Evolutionary conservation across 176 grass and related monocot species (phyloP).

Genomic region (Panicum miliaceum): DNA sequence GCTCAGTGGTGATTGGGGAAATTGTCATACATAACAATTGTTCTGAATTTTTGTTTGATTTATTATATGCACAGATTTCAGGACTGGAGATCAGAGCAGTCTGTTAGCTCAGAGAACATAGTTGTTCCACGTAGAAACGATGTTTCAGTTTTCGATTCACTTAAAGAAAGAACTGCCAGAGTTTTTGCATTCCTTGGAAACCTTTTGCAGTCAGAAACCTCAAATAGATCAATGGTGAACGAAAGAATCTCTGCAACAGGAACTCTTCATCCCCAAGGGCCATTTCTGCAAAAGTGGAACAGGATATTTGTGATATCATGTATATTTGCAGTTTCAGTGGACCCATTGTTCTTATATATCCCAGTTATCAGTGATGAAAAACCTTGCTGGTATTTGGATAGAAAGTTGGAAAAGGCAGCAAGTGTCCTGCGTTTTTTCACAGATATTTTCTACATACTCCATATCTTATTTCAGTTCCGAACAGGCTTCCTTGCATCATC

Average conservation of each 20-base stretch:
- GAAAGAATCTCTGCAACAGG: constrained; percentile 46
- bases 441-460: constrained; percentile 90
- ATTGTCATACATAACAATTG: not conserved
- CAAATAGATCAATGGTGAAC: constrained; percentile 47
- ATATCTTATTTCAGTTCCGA: constrained; percentile 89
- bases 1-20: not conserved
- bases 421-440: constrained; percentile 75
- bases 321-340: constrained; percentile 83
- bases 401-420: constrained; percentile 64
- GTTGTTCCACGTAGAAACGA: constrained; percentile 50
- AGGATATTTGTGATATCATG: constrained; percentile 95
- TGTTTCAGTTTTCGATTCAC: constrained; percentile 43
- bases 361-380: constrained; percentile 59
- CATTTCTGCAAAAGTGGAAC: constrained; percentile 95
- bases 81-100: constrained; percentile 75
- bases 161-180: constrained; percentile 47
- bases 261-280: constrained; percentile 82
- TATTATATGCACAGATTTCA: constrained; percentile 67
- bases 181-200: constrained; percentile 63
- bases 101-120: constrained; percentile 63
- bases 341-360: constrained; percentile 91
- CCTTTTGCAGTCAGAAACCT: constrained; percentile 43
- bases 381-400: constrained; percentile 76
- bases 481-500: constrained; percentile 88
- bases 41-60: constrained; percentile 35